A percentile compares a stretch with the other conserved stretches of the same genome.
These are phyloP conservation scores for Ganoderma multipileum DNA, from an alignment of 1,284 basidiomycete genomes.

Conservation along the genomic window DNA sequence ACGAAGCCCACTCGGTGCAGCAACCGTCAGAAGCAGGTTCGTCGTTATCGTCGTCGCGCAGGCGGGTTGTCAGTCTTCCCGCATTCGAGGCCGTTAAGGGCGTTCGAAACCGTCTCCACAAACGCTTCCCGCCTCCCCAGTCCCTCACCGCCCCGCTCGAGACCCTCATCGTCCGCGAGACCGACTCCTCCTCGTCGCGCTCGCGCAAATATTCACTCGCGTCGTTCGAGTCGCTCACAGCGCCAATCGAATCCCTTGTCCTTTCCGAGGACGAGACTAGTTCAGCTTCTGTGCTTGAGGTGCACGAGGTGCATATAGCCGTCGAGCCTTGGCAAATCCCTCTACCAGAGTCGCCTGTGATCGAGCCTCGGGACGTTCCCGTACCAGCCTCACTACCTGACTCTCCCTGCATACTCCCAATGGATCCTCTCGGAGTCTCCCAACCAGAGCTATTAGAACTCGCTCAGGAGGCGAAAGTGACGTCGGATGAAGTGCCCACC, in stretches of 20 bases:
- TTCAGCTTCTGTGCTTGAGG: background rate
- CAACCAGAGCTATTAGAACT: background rate
- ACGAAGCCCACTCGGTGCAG: slow-evolving; percentile 5
- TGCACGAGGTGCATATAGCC: background rate
- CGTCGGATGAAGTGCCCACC: background rate
- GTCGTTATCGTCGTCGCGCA: slow-evolving; percentile 16
- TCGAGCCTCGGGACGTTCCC: slow-evolving; percentile 16
- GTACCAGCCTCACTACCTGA: background rate
- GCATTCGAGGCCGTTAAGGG: slow-evolving; percentile 7
- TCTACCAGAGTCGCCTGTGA: slow-evolving; percentile 7
- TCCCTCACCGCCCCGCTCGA: slow-evolving; percentile 24
- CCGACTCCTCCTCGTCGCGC: background rate
- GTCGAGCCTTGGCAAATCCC: slow-evolving; percentile 8
- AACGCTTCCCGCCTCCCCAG: slow-evolving; percentile 19
- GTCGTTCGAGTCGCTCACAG: slow-evolving; percentile 24
- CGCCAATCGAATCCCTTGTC: slow-evolving; percentile 23
- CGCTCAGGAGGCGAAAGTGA: background rate
- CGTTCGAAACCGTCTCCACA: slow-evolving; percentile 6
- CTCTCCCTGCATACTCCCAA: slow-evolving; percentile 6
- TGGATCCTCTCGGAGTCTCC: slow-evolving; percentile 21
- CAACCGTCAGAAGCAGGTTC: slow-evolving; percentile 18
- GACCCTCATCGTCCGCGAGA: slow-evolving; percentile 3
- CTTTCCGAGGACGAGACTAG: slow-evolving; percentile 1
- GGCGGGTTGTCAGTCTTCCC: background rate
- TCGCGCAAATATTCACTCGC: slow-evolving; percentile 13